Conservation (phyloP, 805 yeast genomes). For the Grigorovia yakushimaensis region DNA sequence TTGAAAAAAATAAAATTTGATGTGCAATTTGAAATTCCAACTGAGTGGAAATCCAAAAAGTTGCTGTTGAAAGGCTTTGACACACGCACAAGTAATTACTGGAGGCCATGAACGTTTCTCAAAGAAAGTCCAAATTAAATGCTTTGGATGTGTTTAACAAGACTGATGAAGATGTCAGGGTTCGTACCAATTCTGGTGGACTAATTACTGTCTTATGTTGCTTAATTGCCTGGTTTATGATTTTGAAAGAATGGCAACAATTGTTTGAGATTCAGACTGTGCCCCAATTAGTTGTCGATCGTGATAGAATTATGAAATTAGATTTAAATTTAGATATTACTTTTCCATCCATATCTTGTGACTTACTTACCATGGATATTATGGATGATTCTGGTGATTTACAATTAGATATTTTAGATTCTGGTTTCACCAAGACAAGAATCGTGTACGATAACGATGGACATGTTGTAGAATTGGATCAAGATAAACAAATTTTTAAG, state of each 20-base stretch:
- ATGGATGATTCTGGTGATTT: constrained; percentile 84
- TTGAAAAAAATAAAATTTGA: too few species aligned
- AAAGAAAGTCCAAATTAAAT: constrained; percentile 24
- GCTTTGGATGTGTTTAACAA: constrained; percentile 85
- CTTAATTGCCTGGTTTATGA: constrained; percentile 48
- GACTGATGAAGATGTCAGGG: constrained; percentile 86
- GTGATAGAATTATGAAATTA: constrained; percentile 64
- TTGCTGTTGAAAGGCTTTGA: too few species aligned
- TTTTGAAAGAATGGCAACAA: constrained; percentile 66
- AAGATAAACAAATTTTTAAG: constrained; percentile 21
- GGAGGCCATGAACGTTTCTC: not conserved
- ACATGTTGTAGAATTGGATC: constrained; percentile 37
- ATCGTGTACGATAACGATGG: constrained; percentile 19
- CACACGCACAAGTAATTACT: too few species aligned
- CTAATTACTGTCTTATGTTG: constrained; percentile 68
- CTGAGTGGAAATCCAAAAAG: too few species aligned
- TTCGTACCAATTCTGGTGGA: constrained; percentile 86
- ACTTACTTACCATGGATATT: constrained; percentile 66
- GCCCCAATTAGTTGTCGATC: constrained; percentile 84
- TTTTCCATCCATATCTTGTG: constrained; percentile 84
- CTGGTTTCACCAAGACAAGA: constrained; percentile 66
- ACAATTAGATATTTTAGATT: constrained; percentile 59
- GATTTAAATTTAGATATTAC: constrained; percentile 74
- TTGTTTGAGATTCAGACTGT: constrained; percentile 57
- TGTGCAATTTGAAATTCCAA: too few species aligned